phyloP scores from a whole-genome alignment of 495 filamentous ascomycete genomes.

The Penicillium ucsense region DNA sequence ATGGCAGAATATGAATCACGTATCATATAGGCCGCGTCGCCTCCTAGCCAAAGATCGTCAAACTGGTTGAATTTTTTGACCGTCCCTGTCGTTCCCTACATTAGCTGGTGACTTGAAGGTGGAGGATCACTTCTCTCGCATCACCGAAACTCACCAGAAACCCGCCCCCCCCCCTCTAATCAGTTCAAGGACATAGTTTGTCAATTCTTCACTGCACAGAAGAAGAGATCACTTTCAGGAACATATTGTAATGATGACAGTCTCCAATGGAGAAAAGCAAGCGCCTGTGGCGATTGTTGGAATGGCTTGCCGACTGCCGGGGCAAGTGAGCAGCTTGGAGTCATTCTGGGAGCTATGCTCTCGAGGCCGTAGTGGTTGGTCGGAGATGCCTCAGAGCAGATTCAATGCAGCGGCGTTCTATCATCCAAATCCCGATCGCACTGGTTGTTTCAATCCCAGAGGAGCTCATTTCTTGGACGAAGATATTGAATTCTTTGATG shows the following conservation, averaged over 20 bases:
- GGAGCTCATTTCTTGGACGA: slow-evolving; percentile 37
- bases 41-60: too few relatives aligned
- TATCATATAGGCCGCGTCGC: not conserved
- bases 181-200: too few relatives aligned
- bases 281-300: slow-evolving; percentile 37
- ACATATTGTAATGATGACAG: not conserved
- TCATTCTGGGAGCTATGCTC: slow-evolving; percentile 47
- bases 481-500: slow-evolving; percentile 46
- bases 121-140: too few relatives aligned
- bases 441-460: slow-evolving; percentile 17
- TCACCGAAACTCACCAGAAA: too few relatives aligned
- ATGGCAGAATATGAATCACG: not conserved
- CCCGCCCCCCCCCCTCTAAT: too few relatives aligned
- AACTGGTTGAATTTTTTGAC: too few relatives aligned
- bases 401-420: slow-evolving; percentile 39
- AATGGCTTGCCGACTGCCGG: slow-evolving; percentile 38
- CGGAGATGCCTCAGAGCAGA: slow-evolving; percentile 15
- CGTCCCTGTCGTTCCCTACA: too few relatives aligned
- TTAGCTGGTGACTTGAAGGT: too few relatives aligned
- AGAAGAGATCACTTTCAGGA: too few relatives aligned
- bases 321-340: slow-evolving; percentile 41
- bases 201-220: too few relatives aligned
- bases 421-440: slow-evolving; percentile 24
- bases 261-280: slow-evolving; percentile 7
- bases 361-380: slow-evolving; percentile 20